phyloP scores from a whole-genome alignment of 495 filamentous ascomycete genomes.

The Aspergillus diversus region DNA sequence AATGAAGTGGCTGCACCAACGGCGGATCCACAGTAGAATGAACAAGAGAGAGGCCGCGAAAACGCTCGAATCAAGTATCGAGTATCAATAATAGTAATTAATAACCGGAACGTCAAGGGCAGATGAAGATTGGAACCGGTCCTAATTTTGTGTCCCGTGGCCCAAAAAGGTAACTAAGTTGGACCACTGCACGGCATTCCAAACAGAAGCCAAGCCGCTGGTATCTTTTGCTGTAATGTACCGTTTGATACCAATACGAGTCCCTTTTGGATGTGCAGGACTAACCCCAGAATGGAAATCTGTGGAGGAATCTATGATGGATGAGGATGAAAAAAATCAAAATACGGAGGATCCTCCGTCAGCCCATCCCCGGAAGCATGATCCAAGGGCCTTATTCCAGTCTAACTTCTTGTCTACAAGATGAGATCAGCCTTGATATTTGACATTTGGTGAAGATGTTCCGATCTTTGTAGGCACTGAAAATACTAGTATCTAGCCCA shows the following conservation, averaged over 20 bases:
- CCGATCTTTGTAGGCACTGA: too few species aligned
- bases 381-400: too few species aligned
- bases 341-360: background rate
- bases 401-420: too few species aligned
- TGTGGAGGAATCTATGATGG: background rate
- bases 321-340: background rate
- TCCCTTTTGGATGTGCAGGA: background rate
- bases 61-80: constrained; percentile 8
- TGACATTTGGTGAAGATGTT: too few species aligned
- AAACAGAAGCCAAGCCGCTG: background rate
- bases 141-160: constrained; percentile 1
- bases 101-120: constrained; percentile 6
- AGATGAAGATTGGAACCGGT: background rate
- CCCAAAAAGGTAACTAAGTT: constrained; percentile 7
- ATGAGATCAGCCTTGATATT: too few species aligned
- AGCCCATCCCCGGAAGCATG: background rate
- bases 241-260: constrained; percentile 8
- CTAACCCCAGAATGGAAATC: background rate
- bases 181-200: background rate
- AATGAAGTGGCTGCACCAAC: background rate
- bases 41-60: background rate
- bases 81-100: constrained; percentile 17
- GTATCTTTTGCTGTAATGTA: constrained; percentile 3
- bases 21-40: constrained; percentile 8
- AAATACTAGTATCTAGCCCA: too few species aligned